These are phyloP conservation scores for Macrophomina tecta DNA, from an alignment of 2,329 filamentous ascomycete genomes.

Conservation along the genomic window DNA sequence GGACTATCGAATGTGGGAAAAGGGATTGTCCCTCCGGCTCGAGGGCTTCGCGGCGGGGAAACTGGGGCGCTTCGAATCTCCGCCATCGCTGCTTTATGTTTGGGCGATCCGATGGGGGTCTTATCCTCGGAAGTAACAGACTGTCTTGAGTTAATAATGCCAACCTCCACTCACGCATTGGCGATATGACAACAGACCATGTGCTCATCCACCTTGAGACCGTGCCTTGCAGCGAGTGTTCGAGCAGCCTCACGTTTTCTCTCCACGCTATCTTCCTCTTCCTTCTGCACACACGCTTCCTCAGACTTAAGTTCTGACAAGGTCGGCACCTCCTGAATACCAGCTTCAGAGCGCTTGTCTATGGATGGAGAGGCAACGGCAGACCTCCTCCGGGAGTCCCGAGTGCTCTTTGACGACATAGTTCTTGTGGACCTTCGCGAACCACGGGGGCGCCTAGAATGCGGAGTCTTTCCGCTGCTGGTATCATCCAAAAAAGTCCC, in stretches of 20 bases:
- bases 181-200: conserved; percentile 29
- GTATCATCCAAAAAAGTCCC: conserved; percentile 67
- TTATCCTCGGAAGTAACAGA: conserved; percentile 33
- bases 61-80: conserved; percentile 6
- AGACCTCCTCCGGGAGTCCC: conserved; percentile 33
- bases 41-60: conserved; percentile 7
- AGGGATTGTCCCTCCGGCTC: conserved; percentile 29
- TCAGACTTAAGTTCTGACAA: conserved; percentile 63
- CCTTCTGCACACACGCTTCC: conserved; percentile 58
- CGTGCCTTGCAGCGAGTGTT: conserved; percentile 60
- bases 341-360: conserved; percentile 21
- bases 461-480: conserved; percentile 66
- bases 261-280: conserved; percentile 64
- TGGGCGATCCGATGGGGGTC: conserved; percentile 1
- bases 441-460: conserved; percentile 50
- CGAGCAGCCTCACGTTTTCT: conserved; percentile 62
- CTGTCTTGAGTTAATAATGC: conserved; percentile 28
- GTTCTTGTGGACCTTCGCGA: conserved; percentile 55
- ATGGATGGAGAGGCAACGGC: conserved; percentile 6
- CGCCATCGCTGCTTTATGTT: not conserved
- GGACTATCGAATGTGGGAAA: conserved; percentile 40
- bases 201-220: conserved; percentile 47
- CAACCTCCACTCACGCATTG: conserved; percentile 31
- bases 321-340: conserved; percentile 45
- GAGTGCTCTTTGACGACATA: conserved; percentile 53